Evolutionary conservation across 257 asterid species (phyloP).

Genomic region (Solanum clarkiae): DNA sequence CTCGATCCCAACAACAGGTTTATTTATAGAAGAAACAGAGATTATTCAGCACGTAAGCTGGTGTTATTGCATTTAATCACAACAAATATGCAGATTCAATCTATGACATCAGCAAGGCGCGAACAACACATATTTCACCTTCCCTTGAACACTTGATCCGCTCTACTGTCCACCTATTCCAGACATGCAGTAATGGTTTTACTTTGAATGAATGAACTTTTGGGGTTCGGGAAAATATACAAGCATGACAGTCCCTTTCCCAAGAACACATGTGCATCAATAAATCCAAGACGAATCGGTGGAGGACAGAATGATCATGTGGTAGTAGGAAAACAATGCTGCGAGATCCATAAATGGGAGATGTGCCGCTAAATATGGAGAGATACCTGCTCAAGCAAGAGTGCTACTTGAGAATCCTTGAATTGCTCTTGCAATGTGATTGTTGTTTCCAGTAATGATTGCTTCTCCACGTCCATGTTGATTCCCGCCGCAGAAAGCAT

Average conservation of each 20-base stretch:
- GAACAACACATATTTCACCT: conserved; percentile 58
- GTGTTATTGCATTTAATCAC: conserved; percentile 85
- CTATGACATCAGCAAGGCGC: conserved; percentile 69
- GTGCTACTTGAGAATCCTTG: conserved; percentile 81
- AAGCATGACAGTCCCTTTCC: not conserved
- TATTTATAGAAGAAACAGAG: conserved; percentile 73
- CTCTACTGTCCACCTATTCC: not conserved
- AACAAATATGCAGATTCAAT: conserved; percentile 82
- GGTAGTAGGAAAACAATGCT: not conserved
- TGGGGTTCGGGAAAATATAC: not conserved
- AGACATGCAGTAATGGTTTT: not conserved
- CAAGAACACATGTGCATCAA: not conserved
- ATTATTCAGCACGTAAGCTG: conserved; percentile 69
- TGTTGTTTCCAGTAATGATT: conserved; percentile 53
- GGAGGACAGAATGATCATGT: not conserved
- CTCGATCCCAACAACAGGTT: conserved; percentile 83
- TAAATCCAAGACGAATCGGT: not conserved
- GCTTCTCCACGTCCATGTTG: conserved; percentile 69
- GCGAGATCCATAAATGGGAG: not conserved
- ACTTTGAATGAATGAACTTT: not conserved
- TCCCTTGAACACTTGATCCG: not conserved
- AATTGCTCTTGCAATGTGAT: conserved; percentile 78
- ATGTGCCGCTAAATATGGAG: not conserved
- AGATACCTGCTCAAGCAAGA: conserved; percentile 83
- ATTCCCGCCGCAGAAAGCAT: conserved; percentile 95